Evolutionary conservation across 1,284 basidiomycete species (phyloP).

Genomic region (Sanghuangporus sanghuang): DNA sequence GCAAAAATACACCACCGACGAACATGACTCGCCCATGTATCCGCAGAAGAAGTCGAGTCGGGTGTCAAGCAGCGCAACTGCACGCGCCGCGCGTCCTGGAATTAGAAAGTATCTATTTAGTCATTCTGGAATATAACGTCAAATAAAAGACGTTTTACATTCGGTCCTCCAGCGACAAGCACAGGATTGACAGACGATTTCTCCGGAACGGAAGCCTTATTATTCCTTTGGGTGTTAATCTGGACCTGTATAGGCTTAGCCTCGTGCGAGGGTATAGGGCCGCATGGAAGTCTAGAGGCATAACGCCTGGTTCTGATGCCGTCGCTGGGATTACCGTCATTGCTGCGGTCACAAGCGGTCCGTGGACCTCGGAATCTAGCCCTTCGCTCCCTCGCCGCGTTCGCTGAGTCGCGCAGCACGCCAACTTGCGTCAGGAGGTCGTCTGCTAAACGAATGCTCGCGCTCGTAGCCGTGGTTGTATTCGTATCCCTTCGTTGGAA

Average conservation of each 20-base stretch:
- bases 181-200: background rate
- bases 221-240: background rate
- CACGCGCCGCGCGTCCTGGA: background rate
- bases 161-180: background rate
- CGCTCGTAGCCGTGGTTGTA: background rate
- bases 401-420: conserved; percentile 2
- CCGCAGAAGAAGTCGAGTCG: background rate
- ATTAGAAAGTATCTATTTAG: background rate
- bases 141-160: background rate
- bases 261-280: background rate
- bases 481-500: background rate
- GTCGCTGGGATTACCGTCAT: background rate
- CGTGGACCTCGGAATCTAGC: background rate
- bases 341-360: background rate
- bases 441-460: background rate
- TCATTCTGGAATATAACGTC: background rate
- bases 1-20: background rate
- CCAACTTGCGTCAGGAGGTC: conserved; percentile 2
- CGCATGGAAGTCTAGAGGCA: background rate
- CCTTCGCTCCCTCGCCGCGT: conserved; percentile 4
- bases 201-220: background rate
- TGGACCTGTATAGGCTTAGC: background rate
- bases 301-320: background rate
- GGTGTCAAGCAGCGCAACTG: background rate
- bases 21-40: background rate